Evolutionary conservation across 208 protist species (phyloP).

Genomic region (Crithidia expoeki): DNA sequence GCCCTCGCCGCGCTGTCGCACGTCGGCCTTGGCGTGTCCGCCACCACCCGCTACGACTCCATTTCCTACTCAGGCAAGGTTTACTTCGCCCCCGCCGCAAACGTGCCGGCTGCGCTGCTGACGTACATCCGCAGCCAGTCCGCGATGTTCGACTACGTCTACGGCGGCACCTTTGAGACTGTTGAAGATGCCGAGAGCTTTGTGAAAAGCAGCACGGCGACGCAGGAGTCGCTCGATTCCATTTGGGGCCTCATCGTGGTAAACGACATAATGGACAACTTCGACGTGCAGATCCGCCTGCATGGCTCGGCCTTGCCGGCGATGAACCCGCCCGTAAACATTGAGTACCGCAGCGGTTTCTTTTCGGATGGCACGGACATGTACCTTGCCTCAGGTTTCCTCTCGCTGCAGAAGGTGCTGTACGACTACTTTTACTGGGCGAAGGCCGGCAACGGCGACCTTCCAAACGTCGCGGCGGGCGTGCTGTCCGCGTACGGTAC

Average conservation of each 20-base stretch:
- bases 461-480: constrained; percentile 16
- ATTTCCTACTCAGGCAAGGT: constrained; percentile 56
- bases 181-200: constrained; percentile 53
- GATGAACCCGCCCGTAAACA: constrained; percentile 31
- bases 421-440: constrained; percentile 58
- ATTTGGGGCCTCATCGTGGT: constrained; percentile 36
- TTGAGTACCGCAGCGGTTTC: constrained; percentile 49
- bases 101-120: constrained; percentile 43
- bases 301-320: constrained; percentile 54
- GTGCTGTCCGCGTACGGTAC: constrained; percentile 16
- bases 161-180: constrained; percentile 68
- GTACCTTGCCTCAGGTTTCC: constrained; percentile 77
- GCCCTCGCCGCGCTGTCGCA: constrained; percentile 36
- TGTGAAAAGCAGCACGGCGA: constrained; percentile 24
- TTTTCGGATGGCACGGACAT: constrained; percentile 60
- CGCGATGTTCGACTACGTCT: constrained; percentile 53
- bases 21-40: constrained; percentile 37
- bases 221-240: constrained; percentile 14
- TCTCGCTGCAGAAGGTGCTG: constrained; percentile 66
- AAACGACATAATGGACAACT: constrained; percentile 43
- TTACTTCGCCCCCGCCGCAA: constrained; percentile 63
- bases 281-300: constrained; percentile 75
- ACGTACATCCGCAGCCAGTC: constrained; percentile 36
- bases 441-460: constrained; percentile 15
- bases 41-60: constrained; percentile 52